Conservation (phyloP, 768 basidiomycete species). For the Xanthoconium purpureum region DNA sequence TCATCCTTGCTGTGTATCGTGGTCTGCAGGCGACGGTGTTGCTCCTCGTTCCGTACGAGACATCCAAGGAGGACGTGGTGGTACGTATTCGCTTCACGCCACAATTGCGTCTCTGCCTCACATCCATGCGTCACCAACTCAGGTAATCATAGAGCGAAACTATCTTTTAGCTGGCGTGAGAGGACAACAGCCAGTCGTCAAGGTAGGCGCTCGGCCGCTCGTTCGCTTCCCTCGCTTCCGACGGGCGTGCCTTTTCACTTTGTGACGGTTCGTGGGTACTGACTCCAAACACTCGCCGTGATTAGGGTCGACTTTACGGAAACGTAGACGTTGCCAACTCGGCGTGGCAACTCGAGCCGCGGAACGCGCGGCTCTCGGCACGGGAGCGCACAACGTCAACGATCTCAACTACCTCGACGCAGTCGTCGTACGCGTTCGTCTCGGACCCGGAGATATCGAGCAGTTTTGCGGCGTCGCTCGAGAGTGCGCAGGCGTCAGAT, state of each 20-base stretch:
- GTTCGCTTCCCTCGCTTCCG: neutral
- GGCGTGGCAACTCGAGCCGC: constrained; percentile 80
- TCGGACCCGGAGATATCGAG: constrained; percentile 86
- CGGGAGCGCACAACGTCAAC: constrained; percentile 76
- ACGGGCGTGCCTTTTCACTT: neutral
- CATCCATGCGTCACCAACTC: neutral
- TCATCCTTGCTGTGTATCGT: constrained; percentile 18
- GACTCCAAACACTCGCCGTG: neutral
- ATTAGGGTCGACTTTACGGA: constrained; percentile 72
- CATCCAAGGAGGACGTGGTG: constrained; percentile 66
- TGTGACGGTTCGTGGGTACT: neutral
- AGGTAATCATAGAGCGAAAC: constrained; percentile 74
- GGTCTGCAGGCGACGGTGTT: constrained; percentile 66
- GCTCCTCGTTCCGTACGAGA: constrained; percentile 68
- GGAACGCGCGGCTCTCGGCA: constrained; percentile 44
- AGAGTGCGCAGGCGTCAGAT: constrained; percentile 71
- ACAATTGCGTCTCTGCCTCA: constrained; percentile 1
- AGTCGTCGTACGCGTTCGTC: constrained; percentile 76
- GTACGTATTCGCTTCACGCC: constrained; percentile 38
- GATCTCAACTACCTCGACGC: constrained; percentile 70
- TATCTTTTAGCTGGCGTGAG: constrained; percentile 72
- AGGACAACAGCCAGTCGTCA: constrained; percentile 67
- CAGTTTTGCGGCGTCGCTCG: constrained; percentile 79
- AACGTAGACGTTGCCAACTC: constrained; percentile 63
- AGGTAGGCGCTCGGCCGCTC: constrained; percentile 43